A percentile compares a stretch with the other conserved stretches of the same genome.
These are phyloP conservation scores for Pleurozium schreberi DNA, from an alignment of 225 moss, liverwort and hornwort genomes.

Conservation along the genomic window DNA sequence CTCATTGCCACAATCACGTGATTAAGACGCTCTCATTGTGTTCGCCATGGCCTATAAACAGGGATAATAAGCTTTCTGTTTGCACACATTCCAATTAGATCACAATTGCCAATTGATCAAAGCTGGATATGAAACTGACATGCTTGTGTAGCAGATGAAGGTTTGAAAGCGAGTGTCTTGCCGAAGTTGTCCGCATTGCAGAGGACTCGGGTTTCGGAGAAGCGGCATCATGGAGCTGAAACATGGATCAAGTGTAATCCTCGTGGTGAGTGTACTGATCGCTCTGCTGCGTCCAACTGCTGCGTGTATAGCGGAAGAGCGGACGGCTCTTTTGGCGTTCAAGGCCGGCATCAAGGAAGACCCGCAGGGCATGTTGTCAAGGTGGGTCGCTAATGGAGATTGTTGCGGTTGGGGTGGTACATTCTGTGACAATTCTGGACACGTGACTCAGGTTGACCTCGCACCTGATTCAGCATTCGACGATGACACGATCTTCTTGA, in stretches of 20 bases:
- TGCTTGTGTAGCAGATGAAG: not conserved
- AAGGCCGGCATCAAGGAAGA: conserved; percentile 7
- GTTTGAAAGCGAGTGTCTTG: not conserved
- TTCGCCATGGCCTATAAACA: not conserved
- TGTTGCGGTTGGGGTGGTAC: conserved; percentile 23
- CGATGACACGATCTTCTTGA: conserved; percentile 4
- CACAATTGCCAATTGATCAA: not conserved
- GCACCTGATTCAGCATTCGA: conserved; percentile 22
- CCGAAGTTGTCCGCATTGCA: not conserved
- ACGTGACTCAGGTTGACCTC: not conserved
- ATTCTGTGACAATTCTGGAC: conserved; percentile 2
- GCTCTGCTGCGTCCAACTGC: not conserved
- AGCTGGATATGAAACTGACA: not conserved
- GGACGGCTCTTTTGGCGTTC: conserved; percentile 14
- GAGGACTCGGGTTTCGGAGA: not conserved
- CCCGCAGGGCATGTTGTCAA: not conserved
- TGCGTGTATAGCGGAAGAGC: conserved; percentile 13
- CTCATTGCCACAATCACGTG: not conserved
- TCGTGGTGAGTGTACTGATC: not conserved
- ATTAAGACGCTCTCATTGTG: not conserved
- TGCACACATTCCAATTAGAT: not conserved
- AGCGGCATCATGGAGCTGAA: not conserved
- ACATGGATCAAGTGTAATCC: not conserved
- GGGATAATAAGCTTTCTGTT: not conserved
- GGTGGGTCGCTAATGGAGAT: conserved; percentile 14